Evolutionary conservation across 306 rosid genomes (phyloP).

Genomic region (Vachellia pachyceras): DNA sequence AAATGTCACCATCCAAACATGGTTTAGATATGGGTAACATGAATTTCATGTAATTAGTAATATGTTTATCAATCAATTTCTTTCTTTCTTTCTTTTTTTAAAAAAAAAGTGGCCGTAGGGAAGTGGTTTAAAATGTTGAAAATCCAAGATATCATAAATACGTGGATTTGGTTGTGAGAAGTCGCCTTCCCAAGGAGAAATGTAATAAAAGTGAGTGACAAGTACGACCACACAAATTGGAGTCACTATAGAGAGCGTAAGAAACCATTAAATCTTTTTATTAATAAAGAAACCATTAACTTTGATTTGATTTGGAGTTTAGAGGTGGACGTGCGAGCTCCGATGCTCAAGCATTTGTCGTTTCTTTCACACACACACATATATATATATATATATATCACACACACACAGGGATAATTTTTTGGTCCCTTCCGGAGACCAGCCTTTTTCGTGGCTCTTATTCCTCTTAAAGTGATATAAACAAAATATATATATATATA

Average conservation of each 20-base stretch:
- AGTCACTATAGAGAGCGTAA: background rate
- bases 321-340: background rate
- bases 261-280: background rate
- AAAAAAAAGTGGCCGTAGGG: too few species aligned
- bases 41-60: background rate
- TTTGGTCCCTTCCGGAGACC: background rate
- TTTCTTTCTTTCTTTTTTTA: background rate
- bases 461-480: too few species aligned
- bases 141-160: background rate
- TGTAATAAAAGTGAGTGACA: background rate
- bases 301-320: background rate
- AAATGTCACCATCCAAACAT: conserved; percentile 13
- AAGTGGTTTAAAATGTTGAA: background rate
- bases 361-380: background rate
- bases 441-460: too few species aligned
- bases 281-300: too few species aligned
- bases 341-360: background rate
- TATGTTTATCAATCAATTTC: too few species aligned
- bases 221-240: background rate
- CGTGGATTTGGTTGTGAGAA: background rate
- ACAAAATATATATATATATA: too few species aligned
- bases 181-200: background rate
- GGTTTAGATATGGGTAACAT: too few species aligned
- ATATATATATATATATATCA: too few species aligned
- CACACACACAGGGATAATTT: background rate